Percentiles rank a stretch among this genome's conserved stretches.
Evolutionary conservation across 1,284 basidiomycete species (phyloP).

Genomic region (Cutaneotrichosporon sp.): DNA sequence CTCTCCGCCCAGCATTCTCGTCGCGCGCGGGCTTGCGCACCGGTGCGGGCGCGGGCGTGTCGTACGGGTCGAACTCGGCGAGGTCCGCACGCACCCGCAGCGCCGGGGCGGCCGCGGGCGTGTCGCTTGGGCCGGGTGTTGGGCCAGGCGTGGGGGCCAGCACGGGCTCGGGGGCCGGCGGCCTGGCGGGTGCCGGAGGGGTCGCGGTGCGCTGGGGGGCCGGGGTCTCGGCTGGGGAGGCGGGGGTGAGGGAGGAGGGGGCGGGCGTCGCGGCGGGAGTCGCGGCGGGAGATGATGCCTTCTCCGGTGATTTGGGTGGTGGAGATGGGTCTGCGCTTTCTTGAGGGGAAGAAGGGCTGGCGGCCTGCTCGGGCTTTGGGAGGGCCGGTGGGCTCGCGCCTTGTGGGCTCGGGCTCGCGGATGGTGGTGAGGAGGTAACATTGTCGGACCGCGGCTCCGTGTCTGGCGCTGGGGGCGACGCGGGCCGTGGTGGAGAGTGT

Average conservation of each 20-base stretch:
- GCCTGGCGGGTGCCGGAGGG: slow-evolving; percentile 7
- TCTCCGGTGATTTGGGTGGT: not conserved
- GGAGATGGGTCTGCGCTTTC: not conserved
- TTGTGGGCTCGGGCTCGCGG: no score
- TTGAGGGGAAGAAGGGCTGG: not conserved
- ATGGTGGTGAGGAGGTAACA: not conserved
- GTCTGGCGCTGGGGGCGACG: not conserved
- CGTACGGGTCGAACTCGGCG: slow-evolving; percentile 50
- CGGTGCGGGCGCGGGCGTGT: slow-evolving; percentile 39
- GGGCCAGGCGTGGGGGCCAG: slow-evolving; percentile 7
- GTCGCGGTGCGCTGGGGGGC: not conserved
- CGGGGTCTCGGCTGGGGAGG: slow-evolving; percentile 20
- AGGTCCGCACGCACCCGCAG: slow-evolving; percentile 26
- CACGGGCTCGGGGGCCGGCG: not conserved
- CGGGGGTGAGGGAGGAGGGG: not conserved
- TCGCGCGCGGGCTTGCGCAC: no score
- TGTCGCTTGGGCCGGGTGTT: slow-evolving; percentile 10
- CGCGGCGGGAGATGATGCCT: no score
- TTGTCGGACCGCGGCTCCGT: no score
- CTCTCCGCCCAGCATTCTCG: not conserved
- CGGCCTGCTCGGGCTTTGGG: no score
- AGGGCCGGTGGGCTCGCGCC: no score
- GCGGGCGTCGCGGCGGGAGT: not conserved
- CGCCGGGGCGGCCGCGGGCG: slow-evolving; percentile 1
- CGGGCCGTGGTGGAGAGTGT: not conserved